Base-by-base conservation (phyloP, 108 stramenopile species). In the Fragilaria radians region DNA sequence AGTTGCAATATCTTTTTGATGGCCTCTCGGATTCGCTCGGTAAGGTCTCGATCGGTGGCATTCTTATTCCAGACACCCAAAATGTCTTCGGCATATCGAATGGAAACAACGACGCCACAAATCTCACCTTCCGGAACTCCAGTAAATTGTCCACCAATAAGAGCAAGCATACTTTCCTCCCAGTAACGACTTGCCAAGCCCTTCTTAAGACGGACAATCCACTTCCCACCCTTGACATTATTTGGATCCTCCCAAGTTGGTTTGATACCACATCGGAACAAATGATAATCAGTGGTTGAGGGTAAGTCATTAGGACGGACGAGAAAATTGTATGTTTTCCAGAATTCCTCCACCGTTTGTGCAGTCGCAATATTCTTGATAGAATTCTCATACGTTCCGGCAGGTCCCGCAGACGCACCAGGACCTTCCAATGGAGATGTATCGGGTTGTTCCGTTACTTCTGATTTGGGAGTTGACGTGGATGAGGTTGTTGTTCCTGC, bases 241-340 rank as follows among this genome's bases (percentile, higher is more conserved):
- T 63, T 59, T 23, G 86, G 66, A 61, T 96, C 98, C 63, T 98
- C 98, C 98, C 98, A 98, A 0, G 94, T 93, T 19, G 98, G 98
- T 59, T 94, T 94, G 72, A 97, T 88, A 28, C 95, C 95, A 45
- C 91, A 78, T 7, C 92, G 80, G 66, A 98, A 98, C 51, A 96
- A 87, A 66, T 96, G 96, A 50, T 92, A 89, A 62, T 96, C 95
- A 4, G 92, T 92, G 14, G 82, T 88, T 5, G 75, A 66, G 0
- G 78, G 70, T 14, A 95, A 74, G 47, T 89, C 78, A 48, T 89
- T 81, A 9, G 96, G 94, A 46, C 95, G 68, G 5, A 77, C 70
- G 21, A 98, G 70, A 61, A 85, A 89, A 64, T 96, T 76, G 78
- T 98, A 98, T 11, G 86, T 75, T 11, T 64, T 48, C 91, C 94